phyloP scores from a whole-genome alignment of 306 rosid species.

The Cicer arietinum region DNA sequence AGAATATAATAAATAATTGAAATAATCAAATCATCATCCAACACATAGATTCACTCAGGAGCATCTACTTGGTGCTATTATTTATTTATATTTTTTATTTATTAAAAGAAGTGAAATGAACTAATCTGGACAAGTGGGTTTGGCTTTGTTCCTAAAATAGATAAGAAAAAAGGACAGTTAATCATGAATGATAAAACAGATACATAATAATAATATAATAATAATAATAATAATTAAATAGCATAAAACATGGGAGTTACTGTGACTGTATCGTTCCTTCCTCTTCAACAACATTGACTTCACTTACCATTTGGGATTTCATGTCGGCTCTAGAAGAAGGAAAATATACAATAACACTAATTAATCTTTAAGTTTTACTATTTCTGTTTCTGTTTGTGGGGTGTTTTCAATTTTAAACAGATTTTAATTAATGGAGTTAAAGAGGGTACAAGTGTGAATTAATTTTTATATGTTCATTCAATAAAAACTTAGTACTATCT shows the following conservation, averaged over 20 bases:
- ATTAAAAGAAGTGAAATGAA: not conserved
- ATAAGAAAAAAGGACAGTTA: constrained; percentile 37
- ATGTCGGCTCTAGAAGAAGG: constrained; percentile 14
- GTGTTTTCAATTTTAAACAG: not conserved
- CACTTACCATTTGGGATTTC: constrained; percentile 34
- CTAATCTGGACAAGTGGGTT: constrained; percentile 43
- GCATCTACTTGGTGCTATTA: constrained; percentile 1
- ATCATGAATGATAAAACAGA: not conserved
- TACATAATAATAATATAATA: not conserved
- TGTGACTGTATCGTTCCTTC: not conserved
- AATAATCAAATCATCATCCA: constrained; percentile 17
- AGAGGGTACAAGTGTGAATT: no score
- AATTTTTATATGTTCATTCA: no score
- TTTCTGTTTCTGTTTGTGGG: no score
- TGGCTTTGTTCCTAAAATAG: constrained; percentile 41
- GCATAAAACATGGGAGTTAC: constrained; percentile 9
- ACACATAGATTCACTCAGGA: constrained; percentile 14
- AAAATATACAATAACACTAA: no score
- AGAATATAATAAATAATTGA: not conserved
- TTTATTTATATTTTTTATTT: not conserved
- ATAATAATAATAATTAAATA: not conserved
- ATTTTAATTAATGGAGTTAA: no score
- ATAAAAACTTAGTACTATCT: no score
- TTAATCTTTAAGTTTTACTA: not conserved
- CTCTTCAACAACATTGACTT: not conserved